Evolutionary conservation across 2,329 filamentous ascomycete genomes (phyloP).

Genomic region (Nemania abortiva): DNA sequence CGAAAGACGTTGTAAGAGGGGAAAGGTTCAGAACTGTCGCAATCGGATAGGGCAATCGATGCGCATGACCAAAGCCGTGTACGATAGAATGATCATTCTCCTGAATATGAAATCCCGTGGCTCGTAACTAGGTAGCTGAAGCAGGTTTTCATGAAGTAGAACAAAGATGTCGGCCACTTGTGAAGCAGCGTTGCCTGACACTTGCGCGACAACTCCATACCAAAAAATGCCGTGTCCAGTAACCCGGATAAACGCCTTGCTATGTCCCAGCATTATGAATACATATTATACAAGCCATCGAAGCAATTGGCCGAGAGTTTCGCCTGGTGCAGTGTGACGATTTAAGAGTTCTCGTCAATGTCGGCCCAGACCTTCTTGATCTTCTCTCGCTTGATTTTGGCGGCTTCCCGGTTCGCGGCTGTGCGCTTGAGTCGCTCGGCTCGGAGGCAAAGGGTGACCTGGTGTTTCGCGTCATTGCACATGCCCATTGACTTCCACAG

Average conservation of each 20-base stretch:
- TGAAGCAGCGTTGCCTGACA: not conserved
- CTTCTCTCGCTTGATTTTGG: slow-evolving; percentile 76
- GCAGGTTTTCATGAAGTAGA: slow-evolving; percentile 4
- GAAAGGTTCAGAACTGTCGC: not conserved
- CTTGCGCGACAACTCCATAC: slow-evolving; percentile 6
- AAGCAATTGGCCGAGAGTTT: slow-evolving; percentile 4
- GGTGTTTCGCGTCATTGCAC: slow-evolving; percentile 87
- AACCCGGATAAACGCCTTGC: slow-evolving; percentile 39
- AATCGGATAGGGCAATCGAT: not conserved
- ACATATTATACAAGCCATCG: slow-evolving; percentile 30
- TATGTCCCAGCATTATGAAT: slow-evolving; percentile 24
- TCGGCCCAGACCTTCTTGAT: slow-evolving; percentile 84
- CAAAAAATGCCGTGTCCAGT: slow-evolving; percentile 10
- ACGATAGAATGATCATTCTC: slow-evolving; percentile 15
- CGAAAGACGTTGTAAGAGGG: slow-evolving; percentile 54
- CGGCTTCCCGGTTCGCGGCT: slow-evolving; percentile 77
- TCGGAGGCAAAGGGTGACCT: slow-evolving; percentile 87
- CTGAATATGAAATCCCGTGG: not conserved
- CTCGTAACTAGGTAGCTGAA: slow-evolving; percentile 6
- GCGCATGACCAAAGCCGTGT: not conserved
- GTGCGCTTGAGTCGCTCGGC: slow-evolving; percentile 84
- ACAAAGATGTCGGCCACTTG: slow-evolving; percentile 8
- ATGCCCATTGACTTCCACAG: slow-evolving; percentile 90
- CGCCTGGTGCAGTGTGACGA: not conserved
- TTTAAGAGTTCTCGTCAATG: slow-evolving; percentile 75